Evolutionary conservation across 257 asterid genomes (phyloP).

Genomic region (Marsdenia floribunda): DNA sequence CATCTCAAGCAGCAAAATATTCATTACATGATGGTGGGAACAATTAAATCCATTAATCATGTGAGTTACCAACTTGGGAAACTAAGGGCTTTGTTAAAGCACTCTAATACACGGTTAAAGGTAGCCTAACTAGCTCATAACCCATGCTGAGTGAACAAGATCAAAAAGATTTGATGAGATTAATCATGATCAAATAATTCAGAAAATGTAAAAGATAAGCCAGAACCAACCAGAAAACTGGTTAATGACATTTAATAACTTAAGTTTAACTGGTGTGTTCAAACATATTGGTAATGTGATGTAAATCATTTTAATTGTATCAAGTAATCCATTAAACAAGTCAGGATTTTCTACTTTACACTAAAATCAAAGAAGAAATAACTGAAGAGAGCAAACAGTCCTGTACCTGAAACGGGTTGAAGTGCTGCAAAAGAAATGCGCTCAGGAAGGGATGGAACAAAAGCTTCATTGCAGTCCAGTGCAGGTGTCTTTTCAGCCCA

Average conservation of each 20-base stretch:
- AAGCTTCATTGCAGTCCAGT: conserved; percentile 37
- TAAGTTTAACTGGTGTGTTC: neutral
- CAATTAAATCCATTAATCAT: neutral
- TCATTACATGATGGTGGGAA: neutral
- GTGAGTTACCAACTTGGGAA: neutral
- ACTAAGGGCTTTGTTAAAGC: neutral
- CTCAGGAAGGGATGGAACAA: conserved; percentile 57
- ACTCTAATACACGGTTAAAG: neutral
- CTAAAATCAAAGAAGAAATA: neutral
- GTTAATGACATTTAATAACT: too few relatives aligned
- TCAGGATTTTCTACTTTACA: neutral
- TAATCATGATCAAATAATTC: neutral
- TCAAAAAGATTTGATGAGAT: neutral
- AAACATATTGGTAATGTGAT: too few relatives aligned
- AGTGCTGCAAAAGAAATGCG: conserved; percentile 71
- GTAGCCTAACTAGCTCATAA: neutral
- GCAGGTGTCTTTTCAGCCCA: conserved; percentile 64
- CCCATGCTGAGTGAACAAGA: neutral
- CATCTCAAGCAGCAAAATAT: neutral
- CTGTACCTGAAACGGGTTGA: conserved; percentile 66
- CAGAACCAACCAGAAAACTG: too few relatives aligned
- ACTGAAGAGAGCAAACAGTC: neutral
- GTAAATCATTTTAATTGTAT: too few relatives aligned
- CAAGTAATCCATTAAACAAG: neutral
- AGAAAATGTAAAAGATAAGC: too few relatives aligned